These are phyloP conservation scores for Protomyces pachydermus DNA, from an alignment of 1,139 yeast genomes.

Conservation along the genomic window DNA sequence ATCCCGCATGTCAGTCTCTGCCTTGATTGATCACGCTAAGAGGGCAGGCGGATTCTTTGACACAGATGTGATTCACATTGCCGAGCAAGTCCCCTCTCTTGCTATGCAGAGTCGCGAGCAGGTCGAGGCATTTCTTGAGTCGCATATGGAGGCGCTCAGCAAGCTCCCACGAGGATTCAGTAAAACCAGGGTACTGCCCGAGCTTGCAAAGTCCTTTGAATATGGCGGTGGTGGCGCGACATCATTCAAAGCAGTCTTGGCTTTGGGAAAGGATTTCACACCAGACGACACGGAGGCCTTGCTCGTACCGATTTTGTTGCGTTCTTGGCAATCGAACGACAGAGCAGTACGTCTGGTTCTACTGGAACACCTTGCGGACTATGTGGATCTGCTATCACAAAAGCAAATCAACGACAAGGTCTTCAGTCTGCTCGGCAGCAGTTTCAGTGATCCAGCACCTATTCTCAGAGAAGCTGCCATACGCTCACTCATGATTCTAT, in stretches of 20 bases:
- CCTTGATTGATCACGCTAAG: slow-evolving; percentile 48
- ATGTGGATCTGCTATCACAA: slow-evolving; percentile 47
- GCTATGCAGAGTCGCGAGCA: slow-evolving; percentile 50
- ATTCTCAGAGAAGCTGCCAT: slow-evolving; percentile 76
- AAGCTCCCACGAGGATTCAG: slow-evolving; percentile 57
- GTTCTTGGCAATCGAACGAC: slow-evolving; percentile 62
- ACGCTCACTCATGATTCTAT: slow-evolving; percentile 59
- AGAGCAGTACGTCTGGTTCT: slow-evolving; percentile 69
- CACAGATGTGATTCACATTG: slow-evolving; percentile 48
- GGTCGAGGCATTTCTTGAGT: slow-evolving; percentile 49
- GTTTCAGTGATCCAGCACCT: slow-evolving; percentile 79
- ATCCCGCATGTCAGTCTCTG: slow-evolving; percentile 48
- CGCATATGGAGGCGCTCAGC: slow-evolving; percentile 39
- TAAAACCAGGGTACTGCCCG: slow-evolving; percentile 64
- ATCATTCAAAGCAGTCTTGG: slow-evolving; percentile 29
- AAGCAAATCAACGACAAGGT: slow-evolving; percentile 62
- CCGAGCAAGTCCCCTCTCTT: slow-evolving; percentile 51
- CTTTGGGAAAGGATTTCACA: slow-evolving; percentile 44
- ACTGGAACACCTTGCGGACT: slow-evolving; percentile 58
- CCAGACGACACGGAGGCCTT: slow-evolving; percentile 44
- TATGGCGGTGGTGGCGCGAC: slow-evolving; percentile 34
- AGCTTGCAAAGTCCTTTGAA: slow-evolving; percentile 47
- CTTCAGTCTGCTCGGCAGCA: slow-evolving; percentile 61
- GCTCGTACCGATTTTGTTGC: slow-evolving; percentile 61
- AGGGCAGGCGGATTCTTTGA: slow-evolving; percentile 40